Conservation (phyloP, 345 rosid genomes). For the Tarenaya hassleriana region DNA sequence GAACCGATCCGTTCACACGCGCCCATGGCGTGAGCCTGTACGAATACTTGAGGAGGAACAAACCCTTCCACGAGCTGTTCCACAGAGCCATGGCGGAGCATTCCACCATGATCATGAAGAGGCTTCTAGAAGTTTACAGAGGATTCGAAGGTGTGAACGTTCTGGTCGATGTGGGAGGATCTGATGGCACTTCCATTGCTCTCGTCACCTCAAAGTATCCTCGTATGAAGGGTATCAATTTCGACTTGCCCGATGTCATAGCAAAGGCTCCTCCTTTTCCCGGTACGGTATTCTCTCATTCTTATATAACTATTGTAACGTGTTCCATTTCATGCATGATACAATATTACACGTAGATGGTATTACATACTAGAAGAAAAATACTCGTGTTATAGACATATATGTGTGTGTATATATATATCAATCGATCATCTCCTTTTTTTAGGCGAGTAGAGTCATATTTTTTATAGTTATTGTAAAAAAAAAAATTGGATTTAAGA, state of each 20-base stretch:
- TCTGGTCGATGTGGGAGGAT: conserved; percentile 58
- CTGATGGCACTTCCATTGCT: conserved; percentile 38
- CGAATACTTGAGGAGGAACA: conserved; percentile 32
- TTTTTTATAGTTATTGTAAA: no score
- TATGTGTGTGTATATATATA: no score
- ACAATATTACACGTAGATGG: no score
- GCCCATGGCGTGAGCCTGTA: conserved; percentile 41
- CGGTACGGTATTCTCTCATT: not conserved
- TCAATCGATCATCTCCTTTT: no score
- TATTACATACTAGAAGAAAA: no score
- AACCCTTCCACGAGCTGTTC: conserved; percentile 35
- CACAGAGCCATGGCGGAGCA: conserved; percentile 44
- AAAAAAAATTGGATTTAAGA: no score
- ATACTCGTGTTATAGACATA: no score
- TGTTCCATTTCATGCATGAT: no score
- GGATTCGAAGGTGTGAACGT: conserved; percentile 39
- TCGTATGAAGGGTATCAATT: conserved; percentile 36
- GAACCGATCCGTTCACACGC: conserved; percentile 43
- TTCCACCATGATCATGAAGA: conserved; percentile 33
- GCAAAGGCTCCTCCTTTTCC: conserved; percentile 22
- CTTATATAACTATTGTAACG: no score
- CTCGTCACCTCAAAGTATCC: conserved; percentile 37
- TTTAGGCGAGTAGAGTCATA: no score
- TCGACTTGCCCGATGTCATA: conserved; percentile 24
- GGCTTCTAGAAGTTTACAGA: conserved; percentile 34